phyloP scores from a whole-genome alignment of 106 monocot genomes.

The Allium fistulosum region DNA sequence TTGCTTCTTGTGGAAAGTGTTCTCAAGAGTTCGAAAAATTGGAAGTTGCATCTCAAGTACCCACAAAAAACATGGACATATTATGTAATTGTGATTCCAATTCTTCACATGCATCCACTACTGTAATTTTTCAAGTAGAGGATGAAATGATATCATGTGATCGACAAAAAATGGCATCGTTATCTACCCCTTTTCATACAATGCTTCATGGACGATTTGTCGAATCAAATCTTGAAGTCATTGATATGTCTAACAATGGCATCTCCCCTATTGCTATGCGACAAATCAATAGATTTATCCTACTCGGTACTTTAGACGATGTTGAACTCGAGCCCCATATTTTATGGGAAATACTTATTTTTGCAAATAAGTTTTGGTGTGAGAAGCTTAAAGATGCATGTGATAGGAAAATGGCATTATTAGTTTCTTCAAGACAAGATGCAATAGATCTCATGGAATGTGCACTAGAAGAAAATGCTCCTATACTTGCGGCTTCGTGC shows the following conservation, averaged over 20 bases:
- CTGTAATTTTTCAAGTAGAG: conserved; percentile 54
- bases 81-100: not conserved
- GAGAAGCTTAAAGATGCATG: conserved; percentile 84
- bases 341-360: conserved; percentile 71
- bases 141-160: conserved; percentile 66
- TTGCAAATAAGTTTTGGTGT: conserved; percentile 92
- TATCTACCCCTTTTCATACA: conserved; percentile 75
- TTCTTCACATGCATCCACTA: conserved; percentile 21
- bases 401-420: conserved; percentile 69
- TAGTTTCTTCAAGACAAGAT: conserved; percentile 73
- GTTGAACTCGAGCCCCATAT: conserved; percentile 40
- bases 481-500: conserved; percentile 69
- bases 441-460: conserved; percentile 82
- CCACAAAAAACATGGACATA: conserved; percentile 7
- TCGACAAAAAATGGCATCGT: conserved; percentile 66
- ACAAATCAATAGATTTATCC: conserved; percentile 52
- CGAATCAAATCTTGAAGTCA: conserved; percentile 66
- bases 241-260: conserved; percentile 81
- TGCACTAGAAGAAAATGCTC: conserved; percentile 77
- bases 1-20: conserved; percentile 81
- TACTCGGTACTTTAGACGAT: conserved; percentile 32
- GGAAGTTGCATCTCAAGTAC: conserved; percentile 55
- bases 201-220: conserved; percentile 97
- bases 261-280: conserved; percentile 75
- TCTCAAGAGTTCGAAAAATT: conserved; percentile 48